Evolutionary conservation across 495 filamentous ascomycete genomes (phyloP).

Genomic region (Penicillium bovifimosum): DNA sequence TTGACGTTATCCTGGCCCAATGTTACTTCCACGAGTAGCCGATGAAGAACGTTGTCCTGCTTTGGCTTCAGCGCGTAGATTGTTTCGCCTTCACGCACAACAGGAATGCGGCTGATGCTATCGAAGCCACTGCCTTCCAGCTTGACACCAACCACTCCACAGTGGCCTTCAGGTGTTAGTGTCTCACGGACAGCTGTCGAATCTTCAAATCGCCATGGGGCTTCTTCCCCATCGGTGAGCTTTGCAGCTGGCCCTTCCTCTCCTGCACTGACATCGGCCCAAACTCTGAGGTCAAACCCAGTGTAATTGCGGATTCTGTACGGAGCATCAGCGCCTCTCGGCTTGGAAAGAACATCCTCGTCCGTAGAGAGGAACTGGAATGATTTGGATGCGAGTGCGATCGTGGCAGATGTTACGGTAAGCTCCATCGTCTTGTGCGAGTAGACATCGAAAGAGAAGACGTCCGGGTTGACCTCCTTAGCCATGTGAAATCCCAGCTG

Average conservation of each 20-base stretch:
- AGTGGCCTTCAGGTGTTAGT: constrained; percentile 72
- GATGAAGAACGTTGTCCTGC: constrained; percentile 78
- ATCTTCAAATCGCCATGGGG: constrained; percentile 93
- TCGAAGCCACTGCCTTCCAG: constrained; percentile 94
- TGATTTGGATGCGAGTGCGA: constrained; percentile 87
- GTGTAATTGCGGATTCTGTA: constrained; percentile 94
- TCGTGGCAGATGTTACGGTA: constrained; percentile 88
- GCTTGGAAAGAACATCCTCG: constrained; percentile 91
- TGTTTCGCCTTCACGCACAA: constrained; percentile 89
- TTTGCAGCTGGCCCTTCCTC: constrained; percentile 66
- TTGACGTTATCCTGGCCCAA: constrained; percentile 92
- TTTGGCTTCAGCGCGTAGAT: constrained; percentile 80
- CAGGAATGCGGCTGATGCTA: constrained; percentile 75
- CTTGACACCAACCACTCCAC: constrained; percentile 70
- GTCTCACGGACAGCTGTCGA: constrained; percentile 91
- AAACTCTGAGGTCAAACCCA: constrained; percentile 80
- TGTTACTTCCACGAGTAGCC: constrained; percentile 85
- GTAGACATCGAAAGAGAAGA: constrained; percentile 74
- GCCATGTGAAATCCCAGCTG: constrained; percentile 85
- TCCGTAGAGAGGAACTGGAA: constrained; percentile 83
- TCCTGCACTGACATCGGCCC: constrained; percentile 64
- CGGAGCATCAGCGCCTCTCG: constrained; percentile 83
- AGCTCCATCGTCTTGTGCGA: constrained; percentile 88
- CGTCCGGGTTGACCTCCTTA: constrained; percentile 67
- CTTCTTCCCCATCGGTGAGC: constrained; percentile 82